These are phyloP conservation scores for Auxenochlorella pyrenoidosa DNA, from an alignment of 139 green algal genomes.

Conservation along the genomic window DNA sequence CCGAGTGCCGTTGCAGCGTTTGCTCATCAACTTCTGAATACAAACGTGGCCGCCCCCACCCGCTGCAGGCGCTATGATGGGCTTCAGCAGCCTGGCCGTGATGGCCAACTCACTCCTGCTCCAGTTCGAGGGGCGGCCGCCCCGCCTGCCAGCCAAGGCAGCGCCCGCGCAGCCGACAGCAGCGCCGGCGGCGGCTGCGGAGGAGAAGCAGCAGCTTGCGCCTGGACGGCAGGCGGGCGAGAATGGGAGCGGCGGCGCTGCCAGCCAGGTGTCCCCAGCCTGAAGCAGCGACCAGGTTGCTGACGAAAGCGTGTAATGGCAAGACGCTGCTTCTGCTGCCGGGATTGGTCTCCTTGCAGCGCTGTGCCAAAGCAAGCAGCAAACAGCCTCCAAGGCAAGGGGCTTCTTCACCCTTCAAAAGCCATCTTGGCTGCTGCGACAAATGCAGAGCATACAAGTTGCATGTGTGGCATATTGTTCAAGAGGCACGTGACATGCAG, in stretches of 20 bases:
- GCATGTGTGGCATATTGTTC: too few species aligned
- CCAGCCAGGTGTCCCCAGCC: not conserved
- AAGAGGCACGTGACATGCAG: too few species aligned
- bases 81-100: slow-evolving; percentile 79
- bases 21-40: too few species aligned
- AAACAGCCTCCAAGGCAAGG: too few species aligned
- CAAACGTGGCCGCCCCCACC: not conserved
- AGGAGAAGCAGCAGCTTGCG: not conserved
- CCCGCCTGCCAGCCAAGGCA: not conserved
- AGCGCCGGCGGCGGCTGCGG: not conserved
- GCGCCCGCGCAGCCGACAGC: not conserved
- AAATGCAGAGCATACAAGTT: too few species aligned
- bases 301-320: too few species aligned
- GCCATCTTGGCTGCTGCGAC: too few species aligned
- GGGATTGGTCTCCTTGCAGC: too few species aligned
- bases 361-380: too few species aligned
- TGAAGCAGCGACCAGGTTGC: not conserved
- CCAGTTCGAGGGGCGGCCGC: slow-evolving; percentile 51
- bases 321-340: too few species aligned
- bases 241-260: not conserved
- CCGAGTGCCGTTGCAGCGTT: too few species aligned
- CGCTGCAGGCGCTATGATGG: slow-evolving; percentile 84
- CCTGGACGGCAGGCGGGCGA: not conserved
- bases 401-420: too few species aligned
- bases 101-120: slow-evolving; percentile 91